Base-by-base conservation (phyloP, 23 red algal species). In the Agarophyton chilense region DNA sequence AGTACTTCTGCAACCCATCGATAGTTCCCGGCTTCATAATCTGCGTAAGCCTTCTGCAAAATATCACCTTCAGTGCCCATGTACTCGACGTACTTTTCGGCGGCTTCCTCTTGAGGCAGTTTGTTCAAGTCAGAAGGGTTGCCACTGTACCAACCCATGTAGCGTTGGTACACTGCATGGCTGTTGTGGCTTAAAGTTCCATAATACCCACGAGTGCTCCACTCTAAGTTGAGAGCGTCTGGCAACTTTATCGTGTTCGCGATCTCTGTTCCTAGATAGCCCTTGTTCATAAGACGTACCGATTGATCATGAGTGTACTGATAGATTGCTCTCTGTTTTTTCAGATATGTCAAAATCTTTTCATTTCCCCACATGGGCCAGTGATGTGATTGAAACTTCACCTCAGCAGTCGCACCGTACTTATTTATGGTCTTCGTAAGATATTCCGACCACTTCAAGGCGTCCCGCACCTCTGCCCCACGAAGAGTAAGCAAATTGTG, bases 1-100 rank as follows among this genome's bases (percentile, higher is more conserved):
- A 77, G 19, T 52, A 77, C 72, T 47, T 77, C 72, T 3, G 72
- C 72, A 77, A 77, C 72, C 72, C 72, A 77, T 31, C 72, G 72
- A 77, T 77, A 77, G 2, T 77, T 39, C 1, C 72, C 72, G 4
- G 19, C 32, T 24, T 49, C 21, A 39, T 26, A 77, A 32, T 77
- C 72, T 10, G 19, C 49, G 7, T 77, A 33, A 16, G 72, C 72
- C 47, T 47, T 41, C 2, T 3, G 44, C 4, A 77, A 19, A 4
- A 77, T 26, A 4, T 77, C 44, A 29, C 16, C 39, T 19, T 52
- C 72, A 54, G 10, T 31, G 18, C 72, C 72, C 39, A 77, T 77
- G 47, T 77, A 77, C 43, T 54, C 29, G 10, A 77, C 72, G 32
- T 77, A 77, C 43, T 31, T 50, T n/a, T 24, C 47, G 36, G 72